Evolutionary conservation across 345 rosid genomes (phyloP).

Genomic region (Brassica rapa): DNA sequence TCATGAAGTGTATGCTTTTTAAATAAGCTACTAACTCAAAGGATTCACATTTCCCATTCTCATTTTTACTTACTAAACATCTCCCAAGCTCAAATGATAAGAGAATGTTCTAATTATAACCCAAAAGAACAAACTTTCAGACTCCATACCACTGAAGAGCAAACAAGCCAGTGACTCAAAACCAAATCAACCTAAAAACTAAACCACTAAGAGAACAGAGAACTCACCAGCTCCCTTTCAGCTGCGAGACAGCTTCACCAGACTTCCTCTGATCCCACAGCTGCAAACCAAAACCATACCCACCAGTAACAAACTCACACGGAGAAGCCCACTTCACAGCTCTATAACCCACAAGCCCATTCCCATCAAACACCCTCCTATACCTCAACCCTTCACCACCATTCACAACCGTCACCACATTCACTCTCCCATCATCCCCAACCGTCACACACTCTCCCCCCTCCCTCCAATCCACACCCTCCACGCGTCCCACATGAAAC

Average conservation of each 20-base stretch:
- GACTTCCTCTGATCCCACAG: slow-evolving; percentile 90
- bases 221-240: slow-evolving; percentile 75
- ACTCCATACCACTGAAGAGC: neutral
- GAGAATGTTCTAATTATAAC: neutral
- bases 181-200: neutral
- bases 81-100: neutral
- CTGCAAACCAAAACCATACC: slow-evolving; percentile 75
- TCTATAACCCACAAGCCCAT: slow-evolving; percentile 71
- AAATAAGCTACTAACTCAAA: neutral
- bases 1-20: neutral
- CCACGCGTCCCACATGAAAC: slow-evolving; percentile 59
- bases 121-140: neutral
- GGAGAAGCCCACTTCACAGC: slow-evolving; percentile 89
- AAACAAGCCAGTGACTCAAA: neutral
- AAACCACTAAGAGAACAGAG: neutral
- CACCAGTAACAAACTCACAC: slow-evolving; percentile 84
- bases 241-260: slow-evolving; percentile 72
- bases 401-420: slow-evolving; percentile 48
- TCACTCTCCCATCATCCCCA: slow-evolving; percentile 61
- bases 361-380: slow-evolving; percentile 64
- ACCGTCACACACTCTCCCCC: slow-evolving; percentile 67
- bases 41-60: neutral
- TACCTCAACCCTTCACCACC: slow-evolving; percentile 37
- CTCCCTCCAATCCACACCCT: slow-evolving; percentile 69
- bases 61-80: neutral